Evolutionary conservation across 164 flowering plant species (phyloP).

Genomic region (Tinospora cordifolia): DNA sequence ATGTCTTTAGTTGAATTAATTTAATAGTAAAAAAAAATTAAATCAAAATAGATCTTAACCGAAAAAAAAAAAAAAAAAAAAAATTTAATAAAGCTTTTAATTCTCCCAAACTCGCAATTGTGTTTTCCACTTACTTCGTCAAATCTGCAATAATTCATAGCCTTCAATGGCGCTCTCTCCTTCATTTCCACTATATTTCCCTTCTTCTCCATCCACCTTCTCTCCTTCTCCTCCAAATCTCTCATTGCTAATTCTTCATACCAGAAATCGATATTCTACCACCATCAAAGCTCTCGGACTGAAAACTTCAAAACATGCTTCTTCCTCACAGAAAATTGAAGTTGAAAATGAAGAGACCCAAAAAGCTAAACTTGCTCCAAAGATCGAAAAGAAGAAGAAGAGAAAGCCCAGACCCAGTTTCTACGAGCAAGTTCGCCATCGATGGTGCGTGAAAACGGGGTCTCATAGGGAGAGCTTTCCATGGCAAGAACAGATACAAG

Average conservation of each 20-base stretch:
- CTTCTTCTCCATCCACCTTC: slow-evolving; percentile 11
- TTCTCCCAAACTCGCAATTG: no score
- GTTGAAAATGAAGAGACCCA: slow-evolving; percentile 20
- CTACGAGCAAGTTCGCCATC: slow-evolving; percentile 46
- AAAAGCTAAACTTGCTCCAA: slow-evolving; percentile 8
- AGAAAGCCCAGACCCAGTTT: slow-evolving; percentile 75
- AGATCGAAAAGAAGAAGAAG: slow-evolving; percentile 41
- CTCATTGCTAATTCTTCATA: slow-evolving; percentile 12
- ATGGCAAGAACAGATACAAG: slow-evolving; percentile 48
- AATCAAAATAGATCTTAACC: no score
- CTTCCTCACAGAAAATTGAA: slow-evolving; percentile 13
- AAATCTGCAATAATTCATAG: no score
- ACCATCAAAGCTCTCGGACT: slow-evolving; percentile 17
- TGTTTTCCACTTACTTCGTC: no score
- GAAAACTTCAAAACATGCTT: slow-evolving; percentile 1
- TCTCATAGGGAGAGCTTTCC: slow-evolving; percentile 49
- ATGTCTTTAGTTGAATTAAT: no score
- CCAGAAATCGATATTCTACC: slow-evolving; percentile 13
- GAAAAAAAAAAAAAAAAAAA: no score
- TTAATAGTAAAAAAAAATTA: no score
- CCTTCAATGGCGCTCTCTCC: slow-evolving; percentile 9
- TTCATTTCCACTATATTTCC: slow-evolving; percentile 8
- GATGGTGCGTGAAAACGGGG: slow-evolving; percentile 52
- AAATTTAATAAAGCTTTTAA: no score
- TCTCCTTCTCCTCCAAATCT: slow-evolving; percentile 14